Conservation (phyloP, 2,329 filamentous ascomycete genomes). For the Apiospora pterosperma region DNA sequence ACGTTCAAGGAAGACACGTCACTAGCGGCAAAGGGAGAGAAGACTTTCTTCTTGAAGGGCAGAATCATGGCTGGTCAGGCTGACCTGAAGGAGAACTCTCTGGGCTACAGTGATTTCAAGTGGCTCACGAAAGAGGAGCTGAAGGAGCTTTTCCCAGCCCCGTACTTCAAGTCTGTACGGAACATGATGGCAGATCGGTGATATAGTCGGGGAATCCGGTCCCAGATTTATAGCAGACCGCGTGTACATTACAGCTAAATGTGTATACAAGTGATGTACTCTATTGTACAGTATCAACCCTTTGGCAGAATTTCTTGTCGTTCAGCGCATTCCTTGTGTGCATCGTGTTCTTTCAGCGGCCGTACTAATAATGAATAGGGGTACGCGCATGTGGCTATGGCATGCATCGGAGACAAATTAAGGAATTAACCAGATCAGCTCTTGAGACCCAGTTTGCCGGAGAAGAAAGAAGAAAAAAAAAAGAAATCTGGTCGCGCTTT, state of each 20-base stretch:
- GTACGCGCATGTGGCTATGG: neutral
- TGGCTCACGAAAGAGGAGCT: conserved; percentile 94
- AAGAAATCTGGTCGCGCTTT: neutral
- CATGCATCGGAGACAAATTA: neutral
- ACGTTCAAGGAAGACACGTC: conserved; percentile 39
- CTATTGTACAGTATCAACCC: conserved; percentile 6
- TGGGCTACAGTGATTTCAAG: conserved; percentile 78
- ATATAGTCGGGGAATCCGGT: neutral
- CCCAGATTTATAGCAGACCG: conserved; percentile 11
- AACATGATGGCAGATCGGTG: conserved; percentile 83
- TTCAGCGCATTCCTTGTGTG: neutral
- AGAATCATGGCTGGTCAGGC: conserved; percentile 97
- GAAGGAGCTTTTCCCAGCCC: conserved; percentile 56
- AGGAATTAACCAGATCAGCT: neutral
- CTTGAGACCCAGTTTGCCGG: neutral
- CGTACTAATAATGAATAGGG: neutral
- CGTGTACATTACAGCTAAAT: conserved; percentile 11
- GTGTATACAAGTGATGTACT: conserved; percentile 11
- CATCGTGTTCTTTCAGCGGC: neutral
- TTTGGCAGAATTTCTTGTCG: too few species aligned
- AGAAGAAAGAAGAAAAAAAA: neutral
- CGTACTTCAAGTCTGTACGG: conserved; percentile 72
- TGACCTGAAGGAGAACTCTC: conserved; percentile 67
- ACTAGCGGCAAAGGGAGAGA: conserved; percentile 58
- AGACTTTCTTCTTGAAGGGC: conserved; percentile 94